Conservation (phyloP, 1,284 basidiomycete species). For the Moesziomyces aphidis region DNA sequence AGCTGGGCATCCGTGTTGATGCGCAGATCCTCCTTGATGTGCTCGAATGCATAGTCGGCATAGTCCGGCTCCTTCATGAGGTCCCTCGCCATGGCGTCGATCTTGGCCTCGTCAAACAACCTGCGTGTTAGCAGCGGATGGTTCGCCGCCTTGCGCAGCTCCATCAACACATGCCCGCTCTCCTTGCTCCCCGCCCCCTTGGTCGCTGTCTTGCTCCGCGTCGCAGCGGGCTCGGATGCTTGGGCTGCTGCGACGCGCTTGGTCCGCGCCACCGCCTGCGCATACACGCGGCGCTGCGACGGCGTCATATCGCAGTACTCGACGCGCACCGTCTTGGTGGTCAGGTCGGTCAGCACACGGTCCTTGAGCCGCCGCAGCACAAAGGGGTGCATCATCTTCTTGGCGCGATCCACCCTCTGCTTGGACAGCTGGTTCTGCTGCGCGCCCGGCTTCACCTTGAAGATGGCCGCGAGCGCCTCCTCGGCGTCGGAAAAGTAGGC, state of each 20-base stretch:
- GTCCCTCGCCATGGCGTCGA: constrained; percentile 81
- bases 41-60: constrained; percentile 60
- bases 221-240: constrained; percentile 11
- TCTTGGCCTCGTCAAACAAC: constrained; percentile 80
- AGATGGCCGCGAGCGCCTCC: constrained; percentile 88
- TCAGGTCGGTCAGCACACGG: constrained; percentile 90
- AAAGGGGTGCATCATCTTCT: constrained; percentile 99
- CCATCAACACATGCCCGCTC: constrained; percentile 85
- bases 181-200: constrained; percentile 25
- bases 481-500: constrained; percentile 83
- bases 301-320: constrained; percentile 94
- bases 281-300: constrained; percentile 85
- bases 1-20: constrained; percentile 67
- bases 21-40: constrained; percentile 64
- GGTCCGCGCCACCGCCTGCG: constrained; percentile 84
- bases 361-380: constrained; percentile 90
- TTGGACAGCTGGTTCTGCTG: constrained; percentile 87
- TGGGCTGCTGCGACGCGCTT: constrained; percentile 76
- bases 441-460: constrained; percentile 92
- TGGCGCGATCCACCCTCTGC: constrained; percentile 90
- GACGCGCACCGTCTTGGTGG: constrained; percentile 89
- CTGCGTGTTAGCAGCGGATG: constrained; percentile 95
- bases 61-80: constrained; percentile 87
- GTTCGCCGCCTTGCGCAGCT: constrained; percentile 91
- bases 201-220: constrained; percentile 20